Conservation (phyloP, 768 basidiomycete species). For the Russula compacta region DNA sequence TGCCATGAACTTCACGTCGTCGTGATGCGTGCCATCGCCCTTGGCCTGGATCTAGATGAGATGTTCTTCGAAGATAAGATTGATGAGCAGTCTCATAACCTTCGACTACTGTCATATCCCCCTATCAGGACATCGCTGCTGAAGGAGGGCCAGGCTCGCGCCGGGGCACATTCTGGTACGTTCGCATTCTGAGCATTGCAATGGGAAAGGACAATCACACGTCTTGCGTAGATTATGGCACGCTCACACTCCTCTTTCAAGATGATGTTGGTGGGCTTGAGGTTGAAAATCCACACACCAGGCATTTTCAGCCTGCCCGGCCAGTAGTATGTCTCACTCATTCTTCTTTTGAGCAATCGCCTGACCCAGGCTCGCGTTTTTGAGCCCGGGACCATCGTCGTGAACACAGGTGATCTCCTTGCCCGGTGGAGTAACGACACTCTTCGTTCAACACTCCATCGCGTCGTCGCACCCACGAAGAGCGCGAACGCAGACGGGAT, state of each 20-base stretch:
- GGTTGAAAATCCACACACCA: constrained; percentile 73
- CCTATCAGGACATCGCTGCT: constrained; percentile 54
- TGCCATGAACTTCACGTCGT: constrained; percentile 68
- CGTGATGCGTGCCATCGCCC: constrained; percentile 80
- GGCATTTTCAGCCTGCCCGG: constrained; percentile 56
- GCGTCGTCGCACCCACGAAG: constrained; percentile 66
- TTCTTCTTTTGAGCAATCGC: background rate
- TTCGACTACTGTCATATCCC: constrained; percentile 76
- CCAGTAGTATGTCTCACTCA: constrained; percentile 51
- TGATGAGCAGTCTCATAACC: constrained; percentile 69
- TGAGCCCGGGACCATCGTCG: constrained; percentile 71
- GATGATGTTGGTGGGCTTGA: constrained; percentile 79
- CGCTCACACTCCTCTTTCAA: constrained; percentile 76
- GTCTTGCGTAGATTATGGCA: constrained; percentile 53
- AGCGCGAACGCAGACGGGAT: constrained; percentile 42
- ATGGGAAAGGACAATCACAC: background rate
- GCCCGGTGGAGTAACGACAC: constrained; percentile 80
- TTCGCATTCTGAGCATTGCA: background rate
- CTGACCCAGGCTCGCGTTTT: background rate
- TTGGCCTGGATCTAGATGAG: constrained; percentile 68
- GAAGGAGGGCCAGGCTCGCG: constrained; percentile 60
- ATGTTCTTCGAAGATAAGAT: constrained; percentile 68
- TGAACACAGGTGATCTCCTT: constrained; percentile 76
- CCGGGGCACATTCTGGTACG: constrained; percentile 72
- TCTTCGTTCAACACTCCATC: constrained; percentile 71